Conservation (phyloP, 2,329 filamentous ascomycete genomes). For the Ophiocordyceps sinensis region DNA sequence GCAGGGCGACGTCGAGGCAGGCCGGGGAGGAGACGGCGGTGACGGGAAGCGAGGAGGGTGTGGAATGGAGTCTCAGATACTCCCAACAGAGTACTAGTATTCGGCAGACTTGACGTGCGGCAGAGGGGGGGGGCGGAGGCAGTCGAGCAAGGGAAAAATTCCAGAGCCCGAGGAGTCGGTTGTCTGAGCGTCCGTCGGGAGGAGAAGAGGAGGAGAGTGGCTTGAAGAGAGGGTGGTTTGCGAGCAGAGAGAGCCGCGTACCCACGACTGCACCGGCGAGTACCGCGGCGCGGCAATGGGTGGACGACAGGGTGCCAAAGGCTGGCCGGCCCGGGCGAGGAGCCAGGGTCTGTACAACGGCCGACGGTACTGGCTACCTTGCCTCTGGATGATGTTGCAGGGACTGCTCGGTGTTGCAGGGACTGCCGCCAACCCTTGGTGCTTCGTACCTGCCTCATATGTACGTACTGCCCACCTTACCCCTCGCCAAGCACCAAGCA, state of each 20-base stretch:
- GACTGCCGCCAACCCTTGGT: no score
- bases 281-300: background rate
- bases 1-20: conserved; percentile 1
- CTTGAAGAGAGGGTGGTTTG: background rate
- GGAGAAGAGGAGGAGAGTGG: background rate
- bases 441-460: no score
- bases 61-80: conserved; percentile 2
- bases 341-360: no score
- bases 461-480: no score
- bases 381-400: no score
- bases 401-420: no score
- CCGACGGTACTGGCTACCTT: no score
- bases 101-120: background rate
- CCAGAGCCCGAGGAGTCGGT: background rate
- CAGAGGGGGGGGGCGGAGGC: conserved; percentile 1
- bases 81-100: background rate
- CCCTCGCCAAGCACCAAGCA: no score
- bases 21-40: conserved; percentile 2
- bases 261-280: background rate
- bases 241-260: background rate
- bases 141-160: conserved; percentile 2
- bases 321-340: no score
- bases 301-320: no score
- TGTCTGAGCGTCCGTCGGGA: background rate
- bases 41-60: background rate